Base-by-base conservation (phyloP, 2,329 filamentous ascomycete genomes). In the Epichloe amarillans region DNA sequence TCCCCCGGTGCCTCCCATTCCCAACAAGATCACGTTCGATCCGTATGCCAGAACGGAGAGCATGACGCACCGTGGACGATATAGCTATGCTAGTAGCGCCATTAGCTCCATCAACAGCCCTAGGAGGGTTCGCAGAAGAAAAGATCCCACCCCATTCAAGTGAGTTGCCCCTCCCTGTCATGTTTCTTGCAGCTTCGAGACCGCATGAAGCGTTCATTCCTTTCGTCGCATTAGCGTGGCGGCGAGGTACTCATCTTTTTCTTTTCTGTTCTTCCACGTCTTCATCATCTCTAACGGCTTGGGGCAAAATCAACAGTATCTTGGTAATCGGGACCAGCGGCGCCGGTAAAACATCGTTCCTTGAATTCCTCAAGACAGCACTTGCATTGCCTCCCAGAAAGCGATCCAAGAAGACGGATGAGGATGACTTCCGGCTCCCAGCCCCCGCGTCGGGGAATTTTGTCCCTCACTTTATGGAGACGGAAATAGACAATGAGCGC, bases 91-190 rank as follows among this genome's bases (percentile, higher is more conserved):
- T 52, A 95, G 87, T 71, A 94, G 86, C 68, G 85, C 87, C 50
- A 80, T 91, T 58, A 95, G 88, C 73, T 86, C 88, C 53, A 82
- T 95, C 71, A 95, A 95, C 72, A 95, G 86, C 67, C 91, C 93
- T 56, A 83, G 93, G 58, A 83, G 90, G 64, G 84, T 97, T 58
- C 83, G 93, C 61, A 85, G 91, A 73, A 84, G 93, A 72, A 97
- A 95, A 75, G 93, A 98, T 64, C 93, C 93, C 8, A 96, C 91
- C 11, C 89, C 93, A 1, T 95, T 97, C 79, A 98, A 98, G 91
- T 97, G 74, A 79, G 89, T 79, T 30, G n/a, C 35, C 37, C n/a
- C 38, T 26, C 39, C 17, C 30, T 49, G 11, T 6, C n/a, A 10
- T 17, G 14, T 14, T 33, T 38, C 2, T n/a, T 11, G 26, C 36